Conservation (phyloP, 768 basidiomycete genomes). For the Boletus sp. region DNA sequence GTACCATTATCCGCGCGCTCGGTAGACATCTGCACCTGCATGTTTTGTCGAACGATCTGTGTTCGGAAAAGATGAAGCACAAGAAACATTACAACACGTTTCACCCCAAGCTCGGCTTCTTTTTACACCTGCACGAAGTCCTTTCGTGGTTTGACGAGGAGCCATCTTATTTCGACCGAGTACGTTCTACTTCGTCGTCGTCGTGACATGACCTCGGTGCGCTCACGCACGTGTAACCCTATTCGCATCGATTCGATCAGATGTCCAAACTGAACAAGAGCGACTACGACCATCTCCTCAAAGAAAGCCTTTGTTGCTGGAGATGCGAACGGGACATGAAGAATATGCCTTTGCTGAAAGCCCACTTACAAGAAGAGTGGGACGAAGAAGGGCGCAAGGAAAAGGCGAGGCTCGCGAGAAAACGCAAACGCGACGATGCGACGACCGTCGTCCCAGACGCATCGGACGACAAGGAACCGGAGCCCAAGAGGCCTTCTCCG, state of each 20-base stretch:
- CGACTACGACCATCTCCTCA: constrained; percentile 64
- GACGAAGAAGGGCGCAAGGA: constrained; percentile 44
- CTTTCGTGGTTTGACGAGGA: constrained; percentile 76
- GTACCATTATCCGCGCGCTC: not conserved
- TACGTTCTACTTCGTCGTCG: constrained; percentile 30
- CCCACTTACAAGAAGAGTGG: constrained; percentile 76
- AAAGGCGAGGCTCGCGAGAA: constrained; percentile 41
- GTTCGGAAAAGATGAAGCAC: constrained; percentile 66
- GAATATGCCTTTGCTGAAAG: constrained; percentile 74
- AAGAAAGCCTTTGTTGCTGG: constrained; percentile 68
- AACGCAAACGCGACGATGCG: constrained; percentile 35
- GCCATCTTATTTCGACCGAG: constrained; percentile 50
- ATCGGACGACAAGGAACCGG: constrained; percentile 8
- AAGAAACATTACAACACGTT: constrained; percentile 95
- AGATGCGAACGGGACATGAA: constrained; percentile 60
- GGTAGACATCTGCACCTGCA: constrained; percentile 81
- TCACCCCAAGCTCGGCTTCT: constrained; percentile 81
- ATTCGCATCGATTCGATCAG: constrained; percentile 32
- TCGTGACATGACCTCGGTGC: not conserved
- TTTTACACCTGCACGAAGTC: constrained; percentile 76
- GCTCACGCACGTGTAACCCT: not conserved
- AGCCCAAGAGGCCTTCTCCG: constrained; percentile 13
- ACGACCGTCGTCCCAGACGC: not conserved
- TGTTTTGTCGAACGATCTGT: constrained; percentile 77
- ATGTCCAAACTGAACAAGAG: constrained; percentile 50